Evolutionary conservation across 345 rosid species (phyloP).

Genomic region (Rhizophora apiculata): DNA sequence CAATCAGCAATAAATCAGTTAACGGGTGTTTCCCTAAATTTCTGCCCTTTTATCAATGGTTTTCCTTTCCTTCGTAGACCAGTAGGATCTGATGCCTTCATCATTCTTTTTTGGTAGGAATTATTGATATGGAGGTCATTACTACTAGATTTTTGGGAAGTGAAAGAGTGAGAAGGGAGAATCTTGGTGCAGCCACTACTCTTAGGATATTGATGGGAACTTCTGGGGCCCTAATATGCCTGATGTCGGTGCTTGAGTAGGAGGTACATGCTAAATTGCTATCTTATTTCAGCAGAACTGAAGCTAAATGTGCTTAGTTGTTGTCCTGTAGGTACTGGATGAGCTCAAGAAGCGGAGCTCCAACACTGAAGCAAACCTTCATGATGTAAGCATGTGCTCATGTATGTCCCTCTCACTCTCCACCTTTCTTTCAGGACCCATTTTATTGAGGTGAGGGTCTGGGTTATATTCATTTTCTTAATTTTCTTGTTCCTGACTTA

Average conservation of each 20-base stretch:
- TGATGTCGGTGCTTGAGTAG: conserved; percentile 50
- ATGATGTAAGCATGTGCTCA: conserved; percentile 47
- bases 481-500: too few species aligned
- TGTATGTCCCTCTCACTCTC: not conserved
- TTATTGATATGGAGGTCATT: conserved; percentile 94
- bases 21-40: conserved; percentile 47
- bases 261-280: not conserved
- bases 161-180: conserved; percentile 84
- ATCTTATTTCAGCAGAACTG: not conserved
- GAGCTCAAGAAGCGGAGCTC: conserved; percentile 77
- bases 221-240: conserved; percentile 72
- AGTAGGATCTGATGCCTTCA: conserved; percentile 6
- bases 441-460: conserved; percentile 46
- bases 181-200: conserved; percentile 39
- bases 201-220: conserved; percentile 60
- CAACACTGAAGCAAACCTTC: conserved; percentile 61
- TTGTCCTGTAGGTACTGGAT: conserved; percentile 55
- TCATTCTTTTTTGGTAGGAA: conserved; percentile 42
- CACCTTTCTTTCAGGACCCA: not conserved
- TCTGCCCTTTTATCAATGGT: not conserved
- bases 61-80: not conserved
- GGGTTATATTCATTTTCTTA: too few species aligned
- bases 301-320: conserved; percentile 6
- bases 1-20: conserved; percentile 95
- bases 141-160: conserved; percentile 92